These are phyloP conservation scores for Groenewaldozyma auringiensis DNA, from an alignment of 1,139 yeast genomes.

Conservation along the genomic window DNA sequence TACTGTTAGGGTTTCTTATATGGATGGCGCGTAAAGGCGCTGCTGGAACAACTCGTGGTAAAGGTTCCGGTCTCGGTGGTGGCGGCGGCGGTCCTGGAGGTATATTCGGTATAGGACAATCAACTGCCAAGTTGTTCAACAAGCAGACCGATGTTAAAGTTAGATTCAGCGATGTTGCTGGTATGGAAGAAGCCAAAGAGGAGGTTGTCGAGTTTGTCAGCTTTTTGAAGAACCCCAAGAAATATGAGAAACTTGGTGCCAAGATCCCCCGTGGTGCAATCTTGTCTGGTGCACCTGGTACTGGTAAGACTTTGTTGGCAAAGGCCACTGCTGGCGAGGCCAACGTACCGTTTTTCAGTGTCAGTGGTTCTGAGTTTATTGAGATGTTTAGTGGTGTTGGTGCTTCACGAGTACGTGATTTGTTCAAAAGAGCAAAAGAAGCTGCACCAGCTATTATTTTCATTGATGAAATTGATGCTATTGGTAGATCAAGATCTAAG, in stretches of 20 bases:
- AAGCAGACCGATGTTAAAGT: conserved; percentile 86
- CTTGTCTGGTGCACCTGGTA: conserved; percentile 98
- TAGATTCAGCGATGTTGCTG: conserved; percentile 91
- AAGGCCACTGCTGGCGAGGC: conserved; percentile 99
- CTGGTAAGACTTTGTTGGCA: conserved; percentile 96
- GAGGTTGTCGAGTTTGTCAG: conserved; percentile 97
- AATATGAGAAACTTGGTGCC: conserved; percentile 88
- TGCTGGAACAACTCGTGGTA: conserved; percentile 10
- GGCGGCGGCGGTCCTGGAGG: conserved; percentile 42
- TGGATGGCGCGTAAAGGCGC: conserved; percentile 38
- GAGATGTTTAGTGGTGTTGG: conserved; percentile 99
- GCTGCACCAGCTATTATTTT: conserved; percentile 91
- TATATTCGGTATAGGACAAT: conserved; percentile 59
- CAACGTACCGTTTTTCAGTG: conserved; percentile 90
- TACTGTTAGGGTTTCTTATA: conserved; percentile 56
- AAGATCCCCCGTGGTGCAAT: conserved; percentile 98
- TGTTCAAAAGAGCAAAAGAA: conserved; percentile 85
- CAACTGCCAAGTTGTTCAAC: conserved; percentile 85
- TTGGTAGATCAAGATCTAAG: conserved; percentile 87
- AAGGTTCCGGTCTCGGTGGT: conserved; percentile 20
- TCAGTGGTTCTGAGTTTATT: conserved; percentile 96
- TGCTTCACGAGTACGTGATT: conserved; percentile 93
- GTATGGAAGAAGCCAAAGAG: conserved; percentile 94
- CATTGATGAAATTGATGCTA: conserved; percentile 97
- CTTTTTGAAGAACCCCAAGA: conserved; percentile 79